Percentiles rank a stretch among this genome's conserved stretches.
phyloP scores from a whole-genome alignment of 352 stramenopile genomes.

The Phytophthora pseudosyringae region DNA sequence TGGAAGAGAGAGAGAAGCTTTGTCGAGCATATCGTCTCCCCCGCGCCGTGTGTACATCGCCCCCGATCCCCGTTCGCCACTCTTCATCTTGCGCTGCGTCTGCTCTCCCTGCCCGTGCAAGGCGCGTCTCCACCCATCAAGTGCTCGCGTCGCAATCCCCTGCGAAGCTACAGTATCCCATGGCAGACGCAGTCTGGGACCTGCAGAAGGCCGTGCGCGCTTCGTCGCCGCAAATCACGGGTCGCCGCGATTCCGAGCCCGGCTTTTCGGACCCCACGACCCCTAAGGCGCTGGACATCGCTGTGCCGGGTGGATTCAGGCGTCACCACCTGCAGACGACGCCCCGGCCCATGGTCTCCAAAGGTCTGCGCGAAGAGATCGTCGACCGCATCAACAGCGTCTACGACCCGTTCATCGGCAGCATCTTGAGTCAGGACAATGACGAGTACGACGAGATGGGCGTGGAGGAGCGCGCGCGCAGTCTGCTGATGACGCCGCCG shows the following conservation, averaged over 20 bases:
- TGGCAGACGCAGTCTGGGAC: slow-evolving; percentile 59
- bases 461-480: slow-evolving; percentile 67
- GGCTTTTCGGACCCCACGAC: slow-evolving; percentile 40
- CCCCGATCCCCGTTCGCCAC: neutral
- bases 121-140: neutral
- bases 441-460: slow-evolving; percentile 80
- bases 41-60: neutral
- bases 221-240: slow-evolving; percentile 36
- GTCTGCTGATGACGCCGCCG: slow-evolving; percentile 71
- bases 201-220: slow-evolving; percentile 52
- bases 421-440: slow-evolving; percentile 84
- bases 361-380: slow-evolving; percentile 71
- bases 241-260: slow-evolving; percentile 67
- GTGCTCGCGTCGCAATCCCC: neutral
- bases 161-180: slow-evolving; percentile 22
- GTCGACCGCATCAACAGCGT: slow-evolving; percentile 74
- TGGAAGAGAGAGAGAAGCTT: slow-evolving; percentile 19
- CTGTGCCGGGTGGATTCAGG: slow-evolving; percentile 72
- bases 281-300: slow-evolving; percentile 65
- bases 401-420: slow-evolving; percentile 87
- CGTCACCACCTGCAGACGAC: slow-evolving; percentile 70
- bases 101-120: slow-evolving; percentile 8
- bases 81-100: slow-evolving; percentile 2
- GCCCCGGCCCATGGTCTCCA: slow-evolving; percentile 46
- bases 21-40: neutral